Evolutionary conservation across 768 basidiomycete genomes (phyloP).

Genomic region (Brasilioporus rufonigricans): DNA sequence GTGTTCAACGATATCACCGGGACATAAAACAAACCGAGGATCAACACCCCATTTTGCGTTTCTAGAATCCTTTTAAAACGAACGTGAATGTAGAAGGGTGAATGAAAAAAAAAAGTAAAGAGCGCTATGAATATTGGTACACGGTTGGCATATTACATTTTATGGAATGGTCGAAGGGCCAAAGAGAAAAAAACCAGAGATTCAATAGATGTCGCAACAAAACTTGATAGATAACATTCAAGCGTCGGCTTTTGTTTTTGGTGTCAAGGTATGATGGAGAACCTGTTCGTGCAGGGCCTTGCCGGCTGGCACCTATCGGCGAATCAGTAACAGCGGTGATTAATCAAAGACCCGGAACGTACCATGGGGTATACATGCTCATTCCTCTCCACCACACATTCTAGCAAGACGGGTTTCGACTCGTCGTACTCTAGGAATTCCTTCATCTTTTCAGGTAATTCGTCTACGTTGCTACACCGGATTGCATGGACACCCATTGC

Average conservation of each 20-base stretch:
- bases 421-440: constrained; percentile 96
- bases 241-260: constrained; percentile 25
- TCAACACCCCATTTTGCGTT: constrained; percentile 25
- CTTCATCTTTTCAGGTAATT: constrained; percentile 95
- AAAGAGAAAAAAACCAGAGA: not conserved
- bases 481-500: constrained; percentile 94
- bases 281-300: constrained; percentile 93
- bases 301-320: constrained; percentile 75
- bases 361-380: constrained; percentile 95
- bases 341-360: constrained; percentile 14
- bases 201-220: not conserved
- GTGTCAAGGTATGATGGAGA: constrained; percentile 58
- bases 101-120: not conserved
- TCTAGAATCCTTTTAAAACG: constrained; percentile 2
- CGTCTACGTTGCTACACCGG: constrained; percentile 62
- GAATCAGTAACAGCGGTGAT: not conserved
- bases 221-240: constrained; percentile 8
- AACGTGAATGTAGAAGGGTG: not conserved
- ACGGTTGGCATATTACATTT: constrained; percentile 23
- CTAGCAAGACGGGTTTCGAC: constrained; percentile 83
- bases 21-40: constrained; percentile 8
- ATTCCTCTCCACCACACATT: constrained; percentile 79
- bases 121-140: constrained; percentile 23
- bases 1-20: constrained; percentile 1
- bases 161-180: not conserved